phyloP scores from a whole-genome alignment of 2,329 filamentous ascomycete species.

The Neodidymelliopsis sp. region DNA sequence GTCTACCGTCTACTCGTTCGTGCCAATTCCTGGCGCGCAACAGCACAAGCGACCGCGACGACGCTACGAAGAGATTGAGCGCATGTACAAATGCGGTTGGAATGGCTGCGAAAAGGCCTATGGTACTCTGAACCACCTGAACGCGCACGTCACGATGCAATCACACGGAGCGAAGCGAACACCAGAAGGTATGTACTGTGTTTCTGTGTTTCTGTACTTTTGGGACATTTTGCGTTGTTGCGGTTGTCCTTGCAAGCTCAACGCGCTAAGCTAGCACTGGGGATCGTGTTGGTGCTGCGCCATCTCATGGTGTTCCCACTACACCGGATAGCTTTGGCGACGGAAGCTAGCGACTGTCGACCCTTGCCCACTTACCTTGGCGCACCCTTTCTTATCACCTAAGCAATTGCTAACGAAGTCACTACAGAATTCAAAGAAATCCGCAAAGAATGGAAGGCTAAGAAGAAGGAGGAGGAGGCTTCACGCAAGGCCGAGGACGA shows the following conservation, averaged over 20 bases:
- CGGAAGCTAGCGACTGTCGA: constrained; percentile 51
- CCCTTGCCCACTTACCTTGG: constrained; percentile 50
- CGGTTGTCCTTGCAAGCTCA: constrained; percentile 37
- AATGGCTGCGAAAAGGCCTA: constrained; percentile 99
- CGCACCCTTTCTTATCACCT: constrained; percentile 21
- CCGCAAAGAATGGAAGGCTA: constrained; percentile 97
- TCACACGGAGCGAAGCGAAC: constrained; percentile 93
- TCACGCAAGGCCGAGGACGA: constrained; percentile 91
- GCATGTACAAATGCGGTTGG: constrained; percentile 99
- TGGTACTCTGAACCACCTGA: constrained; percentile 94
- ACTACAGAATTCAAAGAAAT: constrained; percentile 95
- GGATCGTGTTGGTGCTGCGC: constrained; percentile 30
- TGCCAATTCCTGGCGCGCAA: constrained; percentile 94
- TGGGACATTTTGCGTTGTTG: constrained; percentile 23
- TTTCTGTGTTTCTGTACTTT: constrained; percentile 14
- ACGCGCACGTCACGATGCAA: constrained; percentile 99
- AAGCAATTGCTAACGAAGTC: constrained; percentile 9
- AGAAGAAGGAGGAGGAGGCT: constrained; percentile 98
- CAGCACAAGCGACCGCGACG: constrained; percentile 95
- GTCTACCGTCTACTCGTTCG: constrained; percentile 94
- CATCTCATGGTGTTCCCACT: constrained; percentile 63
- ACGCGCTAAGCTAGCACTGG: constrained; percentile 39
- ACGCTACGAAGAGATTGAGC: constrained; percentile 97
- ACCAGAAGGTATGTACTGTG: constrained; percentile 81
- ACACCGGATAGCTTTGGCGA: constrained; percentile 53